Conservation (phyloP, 2,329 filamentous ascomycete genomes). For the Trichoderma hamatum region DNA sequence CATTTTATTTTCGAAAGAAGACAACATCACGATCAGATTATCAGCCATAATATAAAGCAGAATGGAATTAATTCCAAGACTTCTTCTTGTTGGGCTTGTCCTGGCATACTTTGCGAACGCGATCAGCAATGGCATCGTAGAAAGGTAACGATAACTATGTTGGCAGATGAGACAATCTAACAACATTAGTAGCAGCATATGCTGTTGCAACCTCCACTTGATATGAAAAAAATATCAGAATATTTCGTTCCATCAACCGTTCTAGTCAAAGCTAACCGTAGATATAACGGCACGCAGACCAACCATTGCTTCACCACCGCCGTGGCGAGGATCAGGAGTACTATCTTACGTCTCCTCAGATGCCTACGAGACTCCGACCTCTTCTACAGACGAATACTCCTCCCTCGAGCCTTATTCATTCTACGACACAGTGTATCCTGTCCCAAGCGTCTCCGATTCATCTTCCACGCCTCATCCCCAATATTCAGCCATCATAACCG, state of each 20-base stretch:
- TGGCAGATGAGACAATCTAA: not conserved
- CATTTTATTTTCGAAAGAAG: not conserved
- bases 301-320: not conserved
- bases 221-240: not conserved
- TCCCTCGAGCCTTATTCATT: conserved; percentile 5
- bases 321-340: conserved; percentile 7
- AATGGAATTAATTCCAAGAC: not conserved
- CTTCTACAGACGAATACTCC: not conserved
- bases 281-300: not conserved
- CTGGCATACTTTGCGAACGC: conserved; percentile 3
- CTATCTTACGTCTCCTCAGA: not conserved
- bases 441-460: not conserved
- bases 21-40: not conserved
- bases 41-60: not conserved
- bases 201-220: not conserved
- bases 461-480: conserved; percentile 1
- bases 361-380: not conserved
- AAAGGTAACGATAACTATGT: not conserved
- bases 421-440: not conserved
- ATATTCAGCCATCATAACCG: conserved; percentile 11
- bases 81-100: conserved; percentile 11
- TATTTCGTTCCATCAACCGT: not conserved
- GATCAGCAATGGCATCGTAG: not conserved
- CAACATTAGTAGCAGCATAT: not conserved
- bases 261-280: not conserved